A percentile compares a stretch with the other conserved stretches of the same genome.
These are phyloP conservation scores for Pulveroboletus ravenelii DNA, from an alignment of 768 basidiomycete species.

Conservation along the genomic window DNA sequence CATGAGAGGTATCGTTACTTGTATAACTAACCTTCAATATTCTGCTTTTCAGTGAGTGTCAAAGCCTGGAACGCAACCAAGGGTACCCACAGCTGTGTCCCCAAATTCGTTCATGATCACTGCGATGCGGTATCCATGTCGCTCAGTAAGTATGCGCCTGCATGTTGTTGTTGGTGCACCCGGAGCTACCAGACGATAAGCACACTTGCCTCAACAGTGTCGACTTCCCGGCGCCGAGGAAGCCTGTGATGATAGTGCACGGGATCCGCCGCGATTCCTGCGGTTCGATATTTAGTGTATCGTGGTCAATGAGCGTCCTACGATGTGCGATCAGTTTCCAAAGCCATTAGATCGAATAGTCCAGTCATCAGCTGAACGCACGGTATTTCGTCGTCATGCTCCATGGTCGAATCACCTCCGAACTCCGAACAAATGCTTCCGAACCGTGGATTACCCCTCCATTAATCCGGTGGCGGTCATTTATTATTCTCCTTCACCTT, in stretches of 20 bases:
- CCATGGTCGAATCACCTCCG: slow-evolving; percentile 33
- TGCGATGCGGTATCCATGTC: slow-evolving; percentile 93
- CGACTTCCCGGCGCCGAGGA: slow-evolving; percentile 92
- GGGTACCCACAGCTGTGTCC: slow-evolving; percentile 73
- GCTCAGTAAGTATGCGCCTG: slow-evolving; percentile 85
- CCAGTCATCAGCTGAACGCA: slow-evolving; percentile 28
- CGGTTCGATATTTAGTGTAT: not conserved
- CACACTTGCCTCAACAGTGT: slow-evolving; percentile 69
- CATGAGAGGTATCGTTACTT: not conserved
- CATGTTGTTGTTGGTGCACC: not conserved
- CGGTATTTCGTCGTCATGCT: slow-evolving; percentile 60
- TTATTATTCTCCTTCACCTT: not conserved
- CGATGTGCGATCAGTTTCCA: slow-evolving; percentile 6
- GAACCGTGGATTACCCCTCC: slow-evolving; percentile 9
- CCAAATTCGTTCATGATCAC: slow-evolving; percentile 99
- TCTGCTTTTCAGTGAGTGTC: slow-evolving; percentile 42
- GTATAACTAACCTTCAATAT: slow-evolving; percentile 75
- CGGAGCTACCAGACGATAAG: not conserved
- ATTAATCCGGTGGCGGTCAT: not conserved
- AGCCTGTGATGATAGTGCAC: slow-evolving; percentile 91
- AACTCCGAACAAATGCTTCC: slow-evolving; percentile 25
- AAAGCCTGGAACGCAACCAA: slow-evolving; percentile 3
- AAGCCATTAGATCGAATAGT: slow-evolving; percentile 6
- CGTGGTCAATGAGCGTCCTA: slow-evolving; percentile 33
- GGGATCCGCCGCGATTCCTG: slow-evolving; percentile 51